Conservation (phyloP, 2,329 filamentous ascomycete species). For the Immersiporthe knoxdaviesiana region DNA sequence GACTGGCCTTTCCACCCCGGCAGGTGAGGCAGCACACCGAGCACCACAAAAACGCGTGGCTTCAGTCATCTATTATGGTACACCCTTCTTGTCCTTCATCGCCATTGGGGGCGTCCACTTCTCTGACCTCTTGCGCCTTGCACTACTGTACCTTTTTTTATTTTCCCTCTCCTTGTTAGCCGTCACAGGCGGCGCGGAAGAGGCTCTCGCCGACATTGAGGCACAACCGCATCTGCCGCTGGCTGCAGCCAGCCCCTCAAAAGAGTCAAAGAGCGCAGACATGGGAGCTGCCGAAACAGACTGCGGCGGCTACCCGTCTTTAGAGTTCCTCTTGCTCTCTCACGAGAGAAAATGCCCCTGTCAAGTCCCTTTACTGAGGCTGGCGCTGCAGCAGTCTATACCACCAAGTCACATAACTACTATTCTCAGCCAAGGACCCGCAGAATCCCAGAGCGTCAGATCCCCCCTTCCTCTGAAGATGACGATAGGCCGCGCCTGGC, state of each 20-base stretch:
- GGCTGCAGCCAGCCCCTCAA: conserved; percentile 20
- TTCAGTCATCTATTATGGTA: neutral
- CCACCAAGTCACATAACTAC: neutral
- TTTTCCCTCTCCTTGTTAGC: neutral
- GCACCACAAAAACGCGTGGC: neutral
- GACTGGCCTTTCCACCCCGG: neutral
- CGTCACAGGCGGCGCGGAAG: conserved; percentile 8
- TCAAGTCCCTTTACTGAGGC: conserved; percentile 7
- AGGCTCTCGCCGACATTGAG: conserved; percentile 14
- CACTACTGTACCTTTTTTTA: neutral
- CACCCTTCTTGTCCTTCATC: conserved; percentile 1
- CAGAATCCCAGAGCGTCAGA: neutral
- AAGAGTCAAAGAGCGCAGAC: conserved; percentile 3
- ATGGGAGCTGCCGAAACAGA: conserved; percentile 15
- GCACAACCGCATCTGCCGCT: conserved; percentile 18
- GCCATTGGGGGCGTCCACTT: too few species aligned
- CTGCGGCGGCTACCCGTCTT: conserved; percentile 20
- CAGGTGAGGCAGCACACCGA: neutral
- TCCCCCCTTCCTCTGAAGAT: neutral
- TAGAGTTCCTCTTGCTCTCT: too few species aligned
- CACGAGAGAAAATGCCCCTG: conserved; percentile 16
- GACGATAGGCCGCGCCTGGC: neutral
- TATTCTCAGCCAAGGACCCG: conserved; percentile 20
- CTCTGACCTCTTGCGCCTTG: neutral
- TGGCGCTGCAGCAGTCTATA: conserved; percentile 20